Percentiles rank a stretch among this genome's conserved stretches.
phyloP scores from a whole-genome alignment of 176 grass and related monocot species.

The Ampelocalamus luodianensis region DNA sequence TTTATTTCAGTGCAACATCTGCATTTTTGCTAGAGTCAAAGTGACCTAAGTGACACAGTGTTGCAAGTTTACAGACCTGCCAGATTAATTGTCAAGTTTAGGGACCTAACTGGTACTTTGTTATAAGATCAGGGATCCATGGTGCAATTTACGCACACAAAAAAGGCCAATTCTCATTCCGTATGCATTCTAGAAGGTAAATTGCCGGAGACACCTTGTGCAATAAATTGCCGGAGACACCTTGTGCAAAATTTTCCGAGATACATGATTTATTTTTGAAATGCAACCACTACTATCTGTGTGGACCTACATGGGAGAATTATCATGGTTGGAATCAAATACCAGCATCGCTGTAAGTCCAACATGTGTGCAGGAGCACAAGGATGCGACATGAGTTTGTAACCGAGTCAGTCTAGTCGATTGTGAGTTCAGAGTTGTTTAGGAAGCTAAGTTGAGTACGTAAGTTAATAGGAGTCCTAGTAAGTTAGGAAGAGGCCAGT shows the following conservation, averaged over 20 bases:
- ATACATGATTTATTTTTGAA: slow-evolving; percentile 21
- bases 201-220: not conserved
- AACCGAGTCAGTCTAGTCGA: no score
- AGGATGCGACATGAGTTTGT: no score
- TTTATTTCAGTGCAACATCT: not conserved
- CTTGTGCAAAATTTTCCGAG: slow-evolving; percentile 9
- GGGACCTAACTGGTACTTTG: not conserved
- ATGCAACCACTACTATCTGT: not conserved
- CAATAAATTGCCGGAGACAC: not conserved
- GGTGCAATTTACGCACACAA: not conserved
- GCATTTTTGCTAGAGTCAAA: not conserved
- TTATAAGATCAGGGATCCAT: not conserved
- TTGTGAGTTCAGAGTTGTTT: no score
- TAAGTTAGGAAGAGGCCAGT: no score
- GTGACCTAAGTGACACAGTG: not conserved
- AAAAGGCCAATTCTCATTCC: not conserved
- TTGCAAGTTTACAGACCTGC: not conserved
- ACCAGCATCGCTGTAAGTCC: no score
- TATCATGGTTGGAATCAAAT: no score
- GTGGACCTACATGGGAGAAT: not conserved
- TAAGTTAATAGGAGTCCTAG: no score
- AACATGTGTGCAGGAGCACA: no score
- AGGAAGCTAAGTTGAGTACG: no score
- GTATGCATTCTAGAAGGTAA: not conserved
- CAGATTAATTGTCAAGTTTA: not conserved